phyloP scores from a whole-genome alignment of 2,329 filamentous ascomycete genomes.

The Penicillium sp. region DNA sequence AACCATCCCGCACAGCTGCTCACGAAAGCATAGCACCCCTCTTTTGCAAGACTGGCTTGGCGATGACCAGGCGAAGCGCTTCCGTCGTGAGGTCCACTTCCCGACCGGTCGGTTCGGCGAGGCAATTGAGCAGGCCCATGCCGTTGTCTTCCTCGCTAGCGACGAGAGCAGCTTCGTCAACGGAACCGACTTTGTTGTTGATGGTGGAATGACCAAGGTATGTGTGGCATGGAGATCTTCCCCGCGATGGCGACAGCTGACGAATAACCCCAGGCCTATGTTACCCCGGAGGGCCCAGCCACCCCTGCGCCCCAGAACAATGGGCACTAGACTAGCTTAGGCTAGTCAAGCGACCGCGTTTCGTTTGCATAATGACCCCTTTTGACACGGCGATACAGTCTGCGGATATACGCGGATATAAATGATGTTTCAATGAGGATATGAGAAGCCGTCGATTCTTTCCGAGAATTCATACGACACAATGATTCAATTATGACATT shows the following conservation, averaged over 20 bases:
- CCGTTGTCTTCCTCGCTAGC: conserved; percentile 81
- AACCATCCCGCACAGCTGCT: not conserved
- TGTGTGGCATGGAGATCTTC: not conserved
- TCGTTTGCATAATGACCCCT: not conserved
- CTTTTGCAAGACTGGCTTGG: conserved; percentile 92
- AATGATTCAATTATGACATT: conserved; percentile 1
- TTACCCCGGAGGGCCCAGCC: conserved; percentile 62
- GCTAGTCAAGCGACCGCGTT: not conserved
- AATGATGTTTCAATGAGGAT: not conserved
- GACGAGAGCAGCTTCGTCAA: conserved; percentile 91
- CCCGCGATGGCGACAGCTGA: conserved; percentile 11
- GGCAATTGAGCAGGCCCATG: conserved; percentile 90
- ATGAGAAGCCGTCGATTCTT: not conserved
- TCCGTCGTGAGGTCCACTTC: conserved; percentile 85
- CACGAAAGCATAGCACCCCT: conserved; percentile 61
- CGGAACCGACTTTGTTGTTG: conserved; percentile 88
- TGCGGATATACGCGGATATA: not conserved
- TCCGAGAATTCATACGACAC: not conserved
- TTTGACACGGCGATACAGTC: no score
- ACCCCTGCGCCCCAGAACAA: conserved; percentile 56
- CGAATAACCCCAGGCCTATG: conserved; percentile 62
- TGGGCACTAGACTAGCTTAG: conserved; percentile 20
- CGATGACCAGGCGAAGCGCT: conserved; percentile 78
- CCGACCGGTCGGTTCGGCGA: conserved; percentile 86
- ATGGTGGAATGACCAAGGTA: conserved; percentile 82